Conservation (phyloP, 2,329 filamentous ascomycete genomes). For the Pseudogymnoascus sp. region DNA sequence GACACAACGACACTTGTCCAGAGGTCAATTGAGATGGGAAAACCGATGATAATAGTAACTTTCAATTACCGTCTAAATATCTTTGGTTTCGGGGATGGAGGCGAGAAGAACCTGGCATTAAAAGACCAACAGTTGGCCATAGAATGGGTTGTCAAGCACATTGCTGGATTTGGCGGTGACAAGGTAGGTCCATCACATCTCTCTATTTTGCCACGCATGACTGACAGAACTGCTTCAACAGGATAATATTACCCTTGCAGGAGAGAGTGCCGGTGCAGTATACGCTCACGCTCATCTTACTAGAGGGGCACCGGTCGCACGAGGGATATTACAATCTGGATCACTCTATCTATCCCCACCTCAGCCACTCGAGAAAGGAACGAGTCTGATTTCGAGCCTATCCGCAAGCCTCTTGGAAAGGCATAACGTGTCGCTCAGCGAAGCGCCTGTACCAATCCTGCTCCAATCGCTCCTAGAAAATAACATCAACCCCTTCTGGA, state of each 20-base stretch:
- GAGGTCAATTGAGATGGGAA: conserved; percentile 29
- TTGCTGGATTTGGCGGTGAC: conserved; percentile 27
- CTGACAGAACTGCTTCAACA: conserved; percentile 16
- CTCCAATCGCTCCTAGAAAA: conserved; percentile 31
- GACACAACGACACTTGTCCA: conserved; percentile 24
- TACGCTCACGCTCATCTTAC: conserved; percentile 39
- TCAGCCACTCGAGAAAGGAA: conserved; percentile 30
- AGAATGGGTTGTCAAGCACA: conserved; percentile 26
- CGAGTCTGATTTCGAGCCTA: conserved; percentile 27
- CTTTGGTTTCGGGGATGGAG: conserved; percentile 39
- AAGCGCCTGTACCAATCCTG: conserved; percentile 27
- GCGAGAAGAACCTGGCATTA: conserved; percentile 34
- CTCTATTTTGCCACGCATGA: neutral
- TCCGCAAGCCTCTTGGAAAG: conserved; percentile 25
- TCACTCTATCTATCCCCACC: conserved; percentile 38
- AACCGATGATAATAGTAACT: conserved; percentile 37
- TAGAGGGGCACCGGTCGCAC: conserved; percentile 28
- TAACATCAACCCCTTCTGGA: conserved; percentile 37
- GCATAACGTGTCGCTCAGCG: conserved; percentile 26
- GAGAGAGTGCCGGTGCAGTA: conserved; percentile 41
- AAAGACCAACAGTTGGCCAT: conserved; percentile 32
- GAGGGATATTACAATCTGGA: conserved; percentile 37
- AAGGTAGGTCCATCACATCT: conserved; percentile 14
- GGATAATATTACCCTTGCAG: conserved; percentile 36
- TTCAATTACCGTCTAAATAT: conserved; percentile 40